phyloP scores from a whole-genome alignment of 495 filamentous ascomycete species.

The Pyrenopolyporus hunteri region DNA sequence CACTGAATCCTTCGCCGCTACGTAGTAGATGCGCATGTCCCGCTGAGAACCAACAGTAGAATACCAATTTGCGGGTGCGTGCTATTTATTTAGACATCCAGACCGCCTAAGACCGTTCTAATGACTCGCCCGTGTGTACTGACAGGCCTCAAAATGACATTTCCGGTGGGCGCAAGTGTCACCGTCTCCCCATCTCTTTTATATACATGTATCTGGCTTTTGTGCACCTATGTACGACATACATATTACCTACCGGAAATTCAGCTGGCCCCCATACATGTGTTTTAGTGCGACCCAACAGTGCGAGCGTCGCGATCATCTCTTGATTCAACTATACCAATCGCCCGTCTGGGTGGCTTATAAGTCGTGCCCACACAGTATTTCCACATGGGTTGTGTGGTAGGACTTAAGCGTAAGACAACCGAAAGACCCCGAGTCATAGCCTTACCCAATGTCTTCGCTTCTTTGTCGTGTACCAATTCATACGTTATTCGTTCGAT shows the following conservation, averaged over 20 bases:
- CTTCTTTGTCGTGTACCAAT: background rate
- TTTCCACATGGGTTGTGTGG: background rate
- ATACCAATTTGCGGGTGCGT: conserved; percentile 8
- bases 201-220: too few species aligned
- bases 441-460: background rate
- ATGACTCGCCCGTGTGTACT: background rate
- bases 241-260: too few species aligned
- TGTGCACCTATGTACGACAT: too few species aligned
- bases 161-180: background rate
- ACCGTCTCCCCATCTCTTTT: too few species aligned
- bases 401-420: background rate
- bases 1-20: conserved; percentile 32
- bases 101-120: too few species aligned
- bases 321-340: too few species aligned
- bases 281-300: too few species aligned
- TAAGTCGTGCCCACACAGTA: too few species aligned
- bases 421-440: background rate
- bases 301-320: too few species aligned
- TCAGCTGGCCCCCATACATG: too few species aligned
- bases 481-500: background rate
- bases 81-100: background rate
- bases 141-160: background rate
- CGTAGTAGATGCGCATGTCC: conserved; percentile 8
- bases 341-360: too few species aligned
- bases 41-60: conserved; percentile 3